Percentiles rank a stretch among this genome's conserved stretches.
These are phyloP conservation scores for Blyttiomyces sp. DNA, from an alignment of 371 early-diverging fungal genomes.

Conservation along the genomic window DNA sequence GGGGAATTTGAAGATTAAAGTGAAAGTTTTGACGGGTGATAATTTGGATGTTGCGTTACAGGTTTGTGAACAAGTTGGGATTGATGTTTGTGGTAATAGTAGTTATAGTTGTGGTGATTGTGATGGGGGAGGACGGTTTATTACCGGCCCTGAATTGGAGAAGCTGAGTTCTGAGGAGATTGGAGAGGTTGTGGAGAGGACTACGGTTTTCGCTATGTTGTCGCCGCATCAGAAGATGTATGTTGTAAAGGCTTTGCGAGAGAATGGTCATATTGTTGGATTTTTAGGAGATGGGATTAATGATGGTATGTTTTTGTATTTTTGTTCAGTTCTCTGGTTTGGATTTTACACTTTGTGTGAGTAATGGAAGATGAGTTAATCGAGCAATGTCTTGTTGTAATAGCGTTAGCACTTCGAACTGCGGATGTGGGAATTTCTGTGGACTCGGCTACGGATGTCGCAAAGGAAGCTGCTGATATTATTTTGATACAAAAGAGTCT, in stretches of 20 bases:
- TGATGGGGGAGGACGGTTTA: background rate
- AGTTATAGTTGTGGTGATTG: no score
- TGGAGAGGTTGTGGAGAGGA: background rate
- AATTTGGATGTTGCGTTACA: background rate
- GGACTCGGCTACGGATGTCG: background rate
- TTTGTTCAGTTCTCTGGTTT: no score
- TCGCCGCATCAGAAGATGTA: background rate
- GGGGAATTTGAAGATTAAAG: background rate
- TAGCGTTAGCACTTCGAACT: background rate
- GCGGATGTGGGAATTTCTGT: slow-evolving; percentile 2
- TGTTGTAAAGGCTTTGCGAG: background rate
- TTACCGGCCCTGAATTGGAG: background rate
- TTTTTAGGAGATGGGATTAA: slow-evolving; percentile 1
- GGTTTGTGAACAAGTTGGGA: background rate
- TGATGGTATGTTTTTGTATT: no score
- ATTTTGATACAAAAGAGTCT: background rate
- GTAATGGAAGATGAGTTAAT: no score
- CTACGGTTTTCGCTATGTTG: background rate
- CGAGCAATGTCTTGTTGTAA: no score
- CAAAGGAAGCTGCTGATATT: background rate
- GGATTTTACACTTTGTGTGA: no score
- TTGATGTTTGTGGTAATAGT: no score
- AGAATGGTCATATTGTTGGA: background rate
- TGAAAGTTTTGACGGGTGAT: background rate
- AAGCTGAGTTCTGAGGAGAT: background rate